These are phyloP conservation scores for Ulvella scutata DNA, from an alignment of 139 green algal genomes.

Conservation along the genomic window DNA sequence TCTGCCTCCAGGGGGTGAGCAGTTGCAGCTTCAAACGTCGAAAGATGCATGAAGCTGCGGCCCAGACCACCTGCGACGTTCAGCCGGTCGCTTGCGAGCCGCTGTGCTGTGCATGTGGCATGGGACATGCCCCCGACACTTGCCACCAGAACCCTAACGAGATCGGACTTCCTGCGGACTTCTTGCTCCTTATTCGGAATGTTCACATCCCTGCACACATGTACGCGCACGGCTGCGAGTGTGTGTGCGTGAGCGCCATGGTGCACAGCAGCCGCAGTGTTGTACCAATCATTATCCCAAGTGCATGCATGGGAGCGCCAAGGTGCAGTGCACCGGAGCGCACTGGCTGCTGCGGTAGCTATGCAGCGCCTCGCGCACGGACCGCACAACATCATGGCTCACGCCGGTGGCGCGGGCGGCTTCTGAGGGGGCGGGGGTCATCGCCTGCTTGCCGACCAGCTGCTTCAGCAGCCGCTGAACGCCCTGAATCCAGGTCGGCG, in stretches of 20 bases:
- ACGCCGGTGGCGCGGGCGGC: neutral
- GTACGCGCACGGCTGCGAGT: neutral
- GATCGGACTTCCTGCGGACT: neutral
- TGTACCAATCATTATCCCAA: too few species aligned
- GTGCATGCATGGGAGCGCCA: neutral
- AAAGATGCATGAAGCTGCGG: neutral
- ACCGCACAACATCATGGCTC: neutral
- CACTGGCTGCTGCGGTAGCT: neutral
- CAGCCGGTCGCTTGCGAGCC: neutral
- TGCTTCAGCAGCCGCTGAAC: conserved; percentile 1
- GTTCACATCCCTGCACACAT: neutral
- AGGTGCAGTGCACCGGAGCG: neutral
- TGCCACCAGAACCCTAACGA: neutral
- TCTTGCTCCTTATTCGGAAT: neutral
- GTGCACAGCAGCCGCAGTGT: neutral
- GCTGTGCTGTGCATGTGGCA: neutral
- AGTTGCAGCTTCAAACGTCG: neutral
- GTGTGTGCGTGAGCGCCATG: neutral
- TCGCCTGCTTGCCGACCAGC: neutral
- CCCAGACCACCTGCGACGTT: neutral
- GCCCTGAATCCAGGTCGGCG: neutral
- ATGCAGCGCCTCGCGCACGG: neutral
- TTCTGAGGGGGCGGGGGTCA: neutral
- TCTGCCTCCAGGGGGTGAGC: neutral
- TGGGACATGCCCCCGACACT: neutral